These are phyloP conservation scores for Chalciporus chontae DNA, from an alignment of 768 basidiomycete genomes.

Conservation along the genomic window DNA sequence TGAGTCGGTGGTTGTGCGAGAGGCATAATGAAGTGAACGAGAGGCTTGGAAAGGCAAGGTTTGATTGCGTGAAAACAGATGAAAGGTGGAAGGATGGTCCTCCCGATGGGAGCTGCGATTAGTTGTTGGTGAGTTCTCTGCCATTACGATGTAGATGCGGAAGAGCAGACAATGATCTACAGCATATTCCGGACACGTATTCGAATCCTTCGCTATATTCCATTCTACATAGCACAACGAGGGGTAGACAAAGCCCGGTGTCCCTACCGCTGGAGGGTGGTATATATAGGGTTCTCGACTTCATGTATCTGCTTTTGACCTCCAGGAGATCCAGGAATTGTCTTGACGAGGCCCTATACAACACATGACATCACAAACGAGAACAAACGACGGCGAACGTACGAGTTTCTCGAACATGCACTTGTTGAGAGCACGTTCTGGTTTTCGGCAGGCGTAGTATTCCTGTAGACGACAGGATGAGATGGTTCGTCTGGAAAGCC, in stretches of 20 bases:
- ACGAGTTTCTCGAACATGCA: slow-evolving; percentile 98
- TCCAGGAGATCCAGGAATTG: slow-evolving; percentile 83
- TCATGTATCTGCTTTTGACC: slow-evolving; percentile 87
- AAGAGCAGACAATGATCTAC: not conserved
- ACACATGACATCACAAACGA: not conserved
- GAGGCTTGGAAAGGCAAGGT: slow-evolving; percentile 76
- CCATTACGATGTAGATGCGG: too few species aligned
- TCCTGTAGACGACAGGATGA: slow-evolving; percentile 46
- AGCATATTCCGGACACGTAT: not conserved
- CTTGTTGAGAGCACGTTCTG: slow-evolving; percentile 82
- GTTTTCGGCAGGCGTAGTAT: slow-evolving; percentile 85
- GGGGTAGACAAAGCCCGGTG: not conserved
- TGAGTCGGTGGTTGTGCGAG: slow-evolving; percentile 88
- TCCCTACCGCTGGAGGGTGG: slow-evolving; percentile 74
- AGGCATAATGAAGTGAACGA: slow-evolving; percentile 91
- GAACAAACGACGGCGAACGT: slow-evolving; percentile 30
- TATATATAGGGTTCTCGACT: slow-evolving; percentile 79
- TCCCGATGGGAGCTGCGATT: slow-evolving; percentile 88
- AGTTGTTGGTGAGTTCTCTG: slow-evolving; percentile 14
- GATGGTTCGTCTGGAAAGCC: not conserved
- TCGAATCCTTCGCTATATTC: slow-evolving; percentile 4
- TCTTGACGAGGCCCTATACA: slow-evolving; percentile 82
- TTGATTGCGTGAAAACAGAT: slow-evolving; percentile 79
- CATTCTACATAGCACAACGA: slow-evolving; percentile 20
- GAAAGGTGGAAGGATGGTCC: slow-evolving; percentile 95